Conservation (phyloP, 305 asterid species). For the Fraxinus xanthoxyloides region DNA sequence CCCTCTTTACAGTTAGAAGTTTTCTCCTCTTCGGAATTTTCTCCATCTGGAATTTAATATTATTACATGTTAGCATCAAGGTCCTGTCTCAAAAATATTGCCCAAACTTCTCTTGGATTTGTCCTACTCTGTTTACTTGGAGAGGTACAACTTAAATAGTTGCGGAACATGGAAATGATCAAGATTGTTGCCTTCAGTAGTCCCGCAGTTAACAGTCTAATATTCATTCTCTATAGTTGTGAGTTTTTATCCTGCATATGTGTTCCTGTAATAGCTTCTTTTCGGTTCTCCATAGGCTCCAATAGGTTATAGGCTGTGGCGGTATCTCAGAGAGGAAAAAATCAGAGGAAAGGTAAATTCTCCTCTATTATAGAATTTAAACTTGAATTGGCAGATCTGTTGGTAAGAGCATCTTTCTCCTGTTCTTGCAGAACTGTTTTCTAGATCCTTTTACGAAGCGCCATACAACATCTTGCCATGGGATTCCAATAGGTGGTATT, state of each 20-base stretch:
- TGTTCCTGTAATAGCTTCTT: slow-evolving; percentile 7
- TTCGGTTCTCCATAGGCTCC: slow-evolving; percentile 63
- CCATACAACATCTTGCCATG: slow-evolving; percentile 69
- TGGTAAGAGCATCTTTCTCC: slow-evolving; percentile 16
- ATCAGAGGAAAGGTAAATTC: slow-evolving; percentile 38
- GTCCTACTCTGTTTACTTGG: background rate
- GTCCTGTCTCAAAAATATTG: background rate
- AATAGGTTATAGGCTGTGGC: slow-evolving; percentile 81
- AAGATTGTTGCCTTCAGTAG: background rate
- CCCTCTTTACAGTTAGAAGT: background rate
- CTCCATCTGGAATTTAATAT: background rate
- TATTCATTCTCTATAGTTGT: slow-evolving; percentile 7
- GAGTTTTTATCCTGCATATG: background rate
- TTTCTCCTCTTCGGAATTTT: background rate
- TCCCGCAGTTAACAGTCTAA: background rate
- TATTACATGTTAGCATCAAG: background rate
- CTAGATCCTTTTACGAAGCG: slow-evolving; percentile 80
- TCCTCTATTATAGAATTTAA: slow-evolving; percentile 15
- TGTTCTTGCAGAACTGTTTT: slow-evolving; percentile 62
- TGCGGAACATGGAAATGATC: slow-evolving; percentile 9
- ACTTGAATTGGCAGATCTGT: slow-evolving; percentile 11
- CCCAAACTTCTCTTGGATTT: background rate
- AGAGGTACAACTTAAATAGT: background rate
- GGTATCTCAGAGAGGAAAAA: slow-evolving; percentile 52
- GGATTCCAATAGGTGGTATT: slow-evolving; percentile 95